A percentile compares a stretch with the other conserved stretches of the same genome.
Evolutionary conservation across 2,329 filamentous ascomycete genomes (phyloP).

Genomic region (Colletotrichum liaoningense): DNA sequence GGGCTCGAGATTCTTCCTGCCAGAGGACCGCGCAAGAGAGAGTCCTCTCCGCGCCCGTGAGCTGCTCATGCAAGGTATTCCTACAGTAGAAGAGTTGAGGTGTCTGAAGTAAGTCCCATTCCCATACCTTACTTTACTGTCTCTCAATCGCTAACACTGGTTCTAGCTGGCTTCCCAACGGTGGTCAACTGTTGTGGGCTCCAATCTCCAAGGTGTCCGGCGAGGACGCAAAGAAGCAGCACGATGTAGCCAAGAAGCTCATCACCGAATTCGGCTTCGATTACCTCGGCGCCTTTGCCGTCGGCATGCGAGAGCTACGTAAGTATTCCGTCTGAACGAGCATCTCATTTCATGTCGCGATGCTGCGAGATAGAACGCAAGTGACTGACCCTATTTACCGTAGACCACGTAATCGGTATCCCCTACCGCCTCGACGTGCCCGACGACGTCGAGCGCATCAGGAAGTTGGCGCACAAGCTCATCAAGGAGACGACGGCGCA

Average conservation of each 20-base stretch:
- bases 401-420: constrained; percentile 63
- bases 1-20: constrained; percentile 48
- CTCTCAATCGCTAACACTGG: constrained; percentile 53
- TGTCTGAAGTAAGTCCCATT: constrained; percentile 42
- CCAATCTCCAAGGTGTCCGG: constrained; percentile 50
- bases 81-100: constrained; percentile 52
- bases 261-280: constrained; percentile 43
- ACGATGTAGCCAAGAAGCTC: constrained; percentile 43
- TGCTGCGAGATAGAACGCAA: no score
- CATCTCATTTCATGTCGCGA: background rate
- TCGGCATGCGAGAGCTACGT: constrained; percentile 43
- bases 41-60: constrained; percentile 42
- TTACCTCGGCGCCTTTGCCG: constrained; percentile 45
- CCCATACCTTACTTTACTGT: constrained; percentile 46
- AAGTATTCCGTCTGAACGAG: constrained; percentile 22
- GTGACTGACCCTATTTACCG: background rate
- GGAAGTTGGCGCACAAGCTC: constrained; percentile 44
- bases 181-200: constrained; percentile 50
- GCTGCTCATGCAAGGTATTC: constrained; percentile 47
- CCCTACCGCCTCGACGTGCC: constrained; percentile 59
- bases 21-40: constrained; percentile 46
- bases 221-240: constrained; percentile 48
- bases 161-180: constrained; percentile 52
- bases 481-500: constrained; percentile 51
- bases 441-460: constrained; percentile 46